phyloP scores from a whole-genome alignment of 164 flowering plant species.

The Santalum album region DNA sequence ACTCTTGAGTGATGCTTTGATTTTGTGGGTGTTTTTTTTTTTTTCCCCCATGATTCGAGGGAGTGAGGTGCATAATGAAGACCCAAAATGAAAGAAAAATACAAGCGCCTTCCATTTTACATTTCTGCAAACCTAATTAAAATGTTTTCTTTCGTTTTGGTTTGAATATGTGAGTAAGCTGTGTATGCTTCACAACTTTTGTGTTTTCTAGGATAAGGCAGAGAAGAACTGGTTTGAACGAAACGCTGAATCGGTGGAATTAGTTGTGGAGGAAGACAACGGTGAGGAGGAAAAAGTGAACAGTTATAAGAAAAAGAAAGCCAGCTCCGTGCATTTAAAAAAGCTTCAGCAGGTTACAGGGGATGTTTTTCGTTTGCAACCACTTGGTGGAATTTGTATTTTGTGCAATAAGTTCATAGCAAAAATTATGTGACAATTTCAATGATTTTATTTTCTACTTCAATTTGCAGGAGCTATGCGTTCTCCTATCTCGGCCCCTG shows the following conservation, averaged over 20 bases:
- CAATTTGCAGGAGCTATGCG: slow-evolving; percentile 61
- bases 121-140: too few species aligned
- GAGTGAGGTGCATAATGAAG: too few species aligned
- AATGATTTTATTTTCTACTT: neutral
- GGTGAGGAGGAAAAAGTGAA: slow-evolving; percentile 84
- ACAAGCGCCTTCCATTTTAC: too few species aligned
- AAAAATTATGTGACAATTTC: neutral
- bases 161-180: too few species aligned
- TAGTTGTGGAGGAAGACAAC: slow-evolving; percentile 59
- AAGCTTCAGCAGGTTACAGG: slow-evolving; percentile 64
- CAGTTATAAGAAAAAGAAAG: slow-evolving; percentile 49
- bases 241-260: slow-evolving; percentile 72
- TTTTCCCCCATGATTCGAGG: too few species aligned
- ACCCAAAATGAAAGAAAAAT: too few species aligned
- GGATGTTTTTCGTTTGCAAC: neutral
- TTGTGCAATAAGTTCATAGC: too few species aligned
- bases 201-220: slow-evolving; percentile 65
- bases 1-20: too few species aligned
- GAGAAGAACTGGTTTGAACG: slow-evolving; percentile 70
- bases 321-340: slow-evolving; percentile 35
- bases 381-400: neutral
- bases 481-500: slow-evolving; percentile 62
- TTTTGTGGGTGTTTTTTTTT: too few species aligned
- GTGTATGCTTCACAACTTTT: too few species aligned
- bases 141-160: too few species aligned